Evolutionary conservation across 1,284 basidiomycete species (phyloP).

Genomic region (Ganoderma meredithae): DNA sequence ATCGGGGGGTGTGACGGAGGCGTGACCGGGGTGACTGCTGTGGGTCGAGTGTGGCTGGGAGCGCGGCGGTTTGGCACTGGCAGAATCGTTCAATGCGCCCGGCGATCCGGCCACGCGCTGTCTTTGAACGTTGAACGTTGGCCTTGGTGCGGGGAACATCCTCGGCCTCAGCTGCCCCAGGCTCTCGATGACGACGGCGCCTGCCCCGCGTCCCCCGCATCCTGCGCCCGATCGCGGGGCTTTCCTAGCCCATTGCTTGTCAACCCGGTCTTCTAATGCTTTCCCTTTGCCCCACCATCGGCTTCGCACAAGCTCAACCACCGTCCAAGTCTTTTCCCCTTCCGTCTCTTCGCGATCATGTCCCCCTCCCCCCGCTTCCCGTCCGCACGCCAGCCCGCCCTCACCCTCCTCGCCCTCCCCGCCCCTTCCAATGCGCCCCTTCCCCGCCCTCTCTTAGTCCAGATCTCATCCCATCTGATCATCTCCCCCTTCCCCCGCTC

Average conservation of each 20-base stretch:
- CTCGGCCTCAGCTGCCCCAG: neutral
- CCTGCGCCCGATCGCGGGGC: neutral
- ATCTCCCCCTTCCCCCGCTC: neutral
- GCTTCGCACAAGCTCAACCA: neutral
- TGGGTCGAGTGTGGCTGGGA: too few relatives aligned
- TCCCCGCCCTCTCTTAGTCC: neutral
- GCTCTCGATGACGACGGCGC: neutral
- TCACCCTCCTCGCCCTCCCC: neutral
- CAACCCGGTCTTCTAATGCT: constrained; percentile 10
- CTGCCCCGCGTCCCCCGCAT: neutral
- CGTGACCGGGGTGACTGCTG: neutral
- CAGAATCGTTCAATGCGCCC: constrained; percentile 1
- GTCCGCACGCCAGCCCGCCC: neutral
- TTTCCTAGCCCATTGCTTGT: constrained; percentile 25
- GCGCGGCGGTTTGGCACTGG: neutral
- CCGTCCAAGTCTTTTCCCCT: neutral
- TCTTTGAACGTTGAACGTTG: neutral
- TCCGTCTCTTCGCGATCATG: constrained; percentile 3
- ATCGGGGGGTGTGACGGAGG: neutral
- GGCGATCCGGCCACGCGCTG: neutral
- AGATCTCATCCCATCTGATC: neutral
- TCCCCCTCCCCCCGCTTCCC: neutral
- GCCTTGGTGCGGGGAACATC: too few relatives aligned
- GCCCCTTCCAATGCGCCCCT: neutral
- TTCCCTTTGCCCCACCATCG: constrained; percentile 11